Conservation (phyloP, 495 filamentous ascomycete species). For the Talaromyces nanjingensis region DNA sequence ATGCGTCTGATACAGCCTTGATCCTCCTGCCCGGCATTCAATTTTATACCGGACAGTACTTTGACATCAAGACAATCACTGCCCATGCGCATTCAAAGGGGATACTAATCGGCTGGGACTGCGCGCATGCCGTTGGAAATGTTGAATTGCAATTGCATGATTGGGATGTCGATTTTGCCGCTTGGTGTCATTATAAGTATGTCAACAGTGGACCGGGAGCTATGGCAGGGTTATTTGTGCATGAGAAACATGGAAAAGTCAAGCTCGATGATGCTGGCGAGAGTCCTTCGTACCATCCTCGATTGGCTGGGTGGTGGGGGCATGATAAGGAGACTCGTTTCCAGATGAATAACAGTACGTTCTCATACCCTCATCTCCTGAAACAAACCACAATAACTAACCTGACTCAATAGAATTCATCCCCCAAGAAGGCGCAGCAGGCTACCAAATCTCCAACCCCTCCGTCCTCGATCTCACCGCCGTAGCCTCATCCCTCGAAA, state of each 20-base stretch:
- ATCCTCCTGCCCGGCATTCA: constrained; percentile 87
- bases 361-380: neutral
- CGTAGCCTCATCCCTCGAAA: constrained; percentile 66
- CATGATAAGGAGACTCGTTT: constrained; percentile 71
- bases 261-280: constrained; percentile 30
- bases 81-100: constrained; percentile 65
- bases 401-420: constrained; percentile 46
- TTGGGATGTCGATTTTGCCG: constrained; percentile 94
- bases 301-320: constrained; percentile 89
- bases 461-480: constrained; percentile 55
- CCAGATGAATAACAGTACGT: constrained; percentile 60
- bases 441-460: constrained; percentile 58
- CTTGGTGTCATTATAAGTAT: constrained; percentile 99
- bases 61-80: constrained; percentile 84
- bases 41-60: constrained; percentile 88
- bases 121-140: constrained; percentile 92
- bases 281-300: constrained; percentile 37
- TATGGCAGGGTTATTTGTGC: constrained; percentile 83
- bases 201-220: constrained; percentile 85
- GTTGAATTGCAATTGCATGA: constrained; percentile 75
- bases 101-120: constrained; percentile 87
- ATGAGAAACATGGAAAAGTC: constrained; percentile 60
- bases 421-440: constrained; percentile 58
- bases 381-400: no score
- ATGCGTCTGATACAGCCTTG: constrained; percentile 70